phyloP scores from a whole-genome alignment of 2,329 filamentous ascomycete genomes.

The Cytospora paraplurivora region DNA sequence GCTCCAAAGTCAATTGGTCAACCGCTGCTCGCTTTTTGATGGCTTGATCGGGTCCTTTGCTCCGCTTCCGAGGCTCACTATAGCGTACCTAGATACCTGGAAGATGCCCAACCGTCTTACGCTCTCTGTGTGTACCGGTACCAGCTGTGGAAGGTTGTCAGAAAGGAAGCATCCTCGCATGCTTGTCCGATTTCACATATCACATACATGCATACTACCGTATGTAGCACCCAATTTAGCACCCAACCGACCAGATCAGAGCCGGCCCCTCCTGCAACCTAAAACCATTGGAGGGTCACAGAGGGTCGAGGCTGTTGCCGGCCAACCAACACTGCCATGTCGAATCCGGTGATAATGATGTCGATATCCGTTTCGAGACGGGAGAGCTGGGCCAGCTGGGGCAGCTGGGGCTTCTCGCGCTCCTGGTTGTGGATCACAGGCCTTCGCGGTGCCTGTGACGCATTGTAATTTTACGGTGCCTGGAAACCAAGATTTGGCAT shows the following conservation, averaged over 20 bases:
- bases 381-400: neutral
- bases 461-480: conserved; percentile 11
- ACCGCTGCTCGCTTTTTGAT: too few species aligned
- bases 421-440: neutral
- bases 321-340: neutral
- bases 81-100: too few species aligned
- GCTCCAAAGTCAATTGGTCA: too few species aligned
- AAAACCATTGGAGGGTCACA: neutral
- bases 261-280: too few species aligned
- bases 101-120: too few species aligned
- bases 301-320: neutral
- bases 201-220: too few species aligned
- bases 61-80: neutral
- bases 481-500: conserved; percentile 8
- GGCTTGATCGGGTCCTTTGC: neutral
- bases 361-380: conserved; percentile 10
- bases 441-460: neutral
- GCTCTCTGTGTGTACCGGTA: too few species aligned
- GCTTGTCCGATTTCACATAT: too few species aligned
- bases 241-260: too few species aligned
- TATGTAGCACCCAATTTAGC: too few species aligned
- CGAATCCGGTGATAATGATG: conserved; percentile 6
- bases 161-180: too few species aligned
- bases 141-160: too few species aligned
- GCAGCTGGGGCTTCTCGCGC: conserved; percentile 9